Evolutionary conservation across 345 rosid genomes (phyloP), one percentile per base, ranked within the genome.

Genomic region (Gossypium mustelinum): DNA sequence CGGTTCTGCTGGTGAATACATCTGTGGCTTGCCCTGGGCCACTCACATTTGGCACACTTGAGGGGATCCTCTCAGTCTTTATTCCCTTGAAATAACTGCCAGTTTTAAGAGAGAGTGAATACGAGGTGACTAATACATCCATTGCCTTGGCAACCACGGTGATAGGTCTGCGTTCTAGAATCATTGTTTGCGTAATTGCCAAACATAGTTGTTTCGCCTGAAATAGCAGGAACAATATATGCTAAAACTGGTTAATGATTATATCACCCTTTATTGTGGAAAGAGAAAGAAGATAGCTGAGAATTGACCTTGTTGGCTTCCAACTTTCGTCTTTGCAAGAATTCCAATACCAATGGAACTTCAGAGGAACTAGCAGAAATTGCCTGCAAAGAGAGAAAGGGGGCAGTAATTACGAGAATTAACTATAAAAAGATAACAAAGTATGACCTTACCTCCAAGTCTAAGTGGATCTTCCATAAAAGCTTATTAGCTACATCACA

Each of bases 331-430:
- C 97, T 82, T 78, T 96, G 99, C 83, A 96, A 82, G 84, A 93
- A 96, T 75, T 92, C 98, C 67, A 96, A 85, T 57, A 92, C 88
- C 51, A 86, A 87, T 43, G 97, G 89, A 76, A 87, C 94, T 78
- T 96, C 98, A 48, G 99, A 96, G 88, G 89, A 89, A 84, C 98
- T 92, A 54, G 97, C 89, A 73, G 97, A 86, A 83, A 96, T 90
- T 65, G 97, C 97, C 99, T 93, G 86, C 83, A 82, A 74, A 64
- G n/a, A 75, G 56, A 63, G 73, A 68, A 75, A 81, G 51, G 79
- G 73, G 54, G 39, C 25, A 61, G 17, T 39, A 62, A 73, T 76
- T 52, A 69, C 27, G 24, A 57, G 7, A 68, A 45, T 10, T 29
- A 70, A 50, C 70, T 3, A 3, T 17, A 65, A 10, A 13, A 25